These are phyloP conservation scores for Fennellomyces sp. DNA, from an alignment of 371 early-diverging fungal genomes.

Conservation along the genomic window DNA sequence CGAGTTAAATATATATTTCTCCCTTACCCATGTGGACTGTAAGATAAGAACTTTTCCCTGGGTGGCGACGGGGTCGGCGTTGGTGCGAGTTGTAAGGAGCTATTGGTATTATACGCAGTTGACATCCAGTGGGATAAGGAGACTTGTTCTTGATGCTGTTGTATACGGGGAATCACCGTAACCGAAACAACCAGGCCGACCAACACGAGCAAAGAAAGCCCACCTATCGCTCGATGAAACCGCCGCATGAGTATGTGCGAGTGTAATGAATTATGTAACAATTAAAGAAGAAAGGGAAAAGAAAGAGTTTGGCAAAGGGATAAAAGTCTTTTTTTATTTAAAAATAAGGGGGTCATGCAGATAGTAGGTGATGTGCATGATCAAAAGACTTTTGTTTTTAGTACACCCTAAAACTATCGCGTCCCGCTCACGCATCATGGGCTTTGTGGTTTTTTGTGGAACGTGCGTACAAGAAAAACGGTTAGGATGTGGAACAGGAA, in stretches of 20 bases:
- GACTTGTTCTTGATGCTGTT: not conserved
- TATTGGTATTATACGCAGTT: not conserved
- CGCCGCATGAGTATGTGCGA: not conserved
- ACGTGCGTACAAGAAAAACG: too few relatives aligned
- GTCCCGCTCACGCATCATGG: not conserved
- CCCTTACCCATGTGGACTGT: slow-evolving; percentile 21
- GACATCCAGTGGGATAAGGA: not conserved
- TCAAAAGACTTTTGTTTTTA: not conserved
- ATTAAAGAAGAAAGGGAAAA: not conserved
- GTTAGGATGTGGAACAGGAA: too few relatives aligned
- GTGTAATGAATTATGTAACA: not conserved
- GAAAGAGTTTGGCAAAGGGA: not conserved
- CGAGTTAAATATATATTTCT: not conserved
- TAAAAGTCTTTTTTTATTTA: not conserved
- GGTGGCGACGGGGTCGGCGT: not conserved
- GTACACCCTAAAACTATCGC: not conserved
- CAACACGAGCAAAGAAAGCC: not conserved
- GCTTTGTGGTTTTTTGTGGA: too few relatives aligned
- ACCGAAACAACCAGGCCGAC: not conserved
- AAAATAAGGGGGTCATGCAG: not conserved
- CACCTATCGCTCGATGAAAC: not conserved
- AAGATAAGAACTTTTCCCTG: slow-evolving; percentile 18
- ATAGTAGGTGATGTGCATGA: not conserved
- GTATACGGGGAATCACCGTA: not conserved
- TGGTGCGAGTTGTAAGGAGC: not conserved